Evolutionary conservation across 2,329 filamentous ascomycete genomes (phyloP), one percentile per base, ranked within the genome.

Genomic region (Akanthomyces lecanii): DNA sequence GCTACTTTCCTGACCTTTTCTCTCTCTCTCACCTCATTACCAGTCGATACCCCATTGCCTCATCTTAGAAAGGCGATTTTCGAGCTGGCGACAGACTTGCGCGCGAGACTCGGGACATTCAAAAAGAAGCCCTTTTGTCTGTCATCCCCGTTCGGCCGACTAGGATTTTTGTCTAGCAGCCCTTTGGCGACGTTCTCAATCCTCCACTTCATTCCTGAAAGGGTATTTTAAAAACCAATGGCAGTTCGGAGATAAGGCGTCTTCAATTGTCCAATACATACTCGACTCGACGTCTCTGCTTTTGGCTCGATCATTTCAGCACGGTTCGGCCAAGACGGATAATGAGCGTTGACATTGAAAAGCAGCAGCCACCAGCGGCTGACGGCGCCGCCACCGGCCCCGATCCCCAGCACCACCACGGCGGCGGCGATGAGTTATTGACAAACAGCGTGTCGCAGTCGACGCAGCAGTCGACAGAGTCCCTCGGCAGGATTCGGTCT

Each of bases 401-500:
- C 14, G 42, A 30, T 16, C 30, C 10, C 6, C 36, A 40, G 7
- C 57, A 60, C 6, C 40, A 38, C 21, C 28, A 47, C 21, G 28
- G 47, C 8, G 21, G 16, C 30, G 18, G 16, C 18, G 50, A 47
- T 7, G 30, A 11, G 4, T 2, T 40, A 5, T n/a, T 28, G 16
- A 38, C 59, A 23, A 54, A 21, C n/a, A 55, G 50, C 30, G 38
- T 48, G 14, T 61, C 59, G 50, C 59, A 55, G 11, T 45, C 58
- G 14, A 61, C 58, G 21, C 48, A 61, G 16, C 38, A 58, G 5
- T 64, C 63, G n/a, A 30, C 58, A 47, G 44, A 54, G 44, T 71
- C 73, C 7, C 61, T 76, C 2, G 66, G 68, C 50, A 70, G 71
- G 33, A 70, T 69, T 33, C 72, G 75, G 28, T 81, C 79, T 18